Conservation (phyloP, 495 filamentous ascomycete species). For the Parathielavia hyrcaniae region DNA sequence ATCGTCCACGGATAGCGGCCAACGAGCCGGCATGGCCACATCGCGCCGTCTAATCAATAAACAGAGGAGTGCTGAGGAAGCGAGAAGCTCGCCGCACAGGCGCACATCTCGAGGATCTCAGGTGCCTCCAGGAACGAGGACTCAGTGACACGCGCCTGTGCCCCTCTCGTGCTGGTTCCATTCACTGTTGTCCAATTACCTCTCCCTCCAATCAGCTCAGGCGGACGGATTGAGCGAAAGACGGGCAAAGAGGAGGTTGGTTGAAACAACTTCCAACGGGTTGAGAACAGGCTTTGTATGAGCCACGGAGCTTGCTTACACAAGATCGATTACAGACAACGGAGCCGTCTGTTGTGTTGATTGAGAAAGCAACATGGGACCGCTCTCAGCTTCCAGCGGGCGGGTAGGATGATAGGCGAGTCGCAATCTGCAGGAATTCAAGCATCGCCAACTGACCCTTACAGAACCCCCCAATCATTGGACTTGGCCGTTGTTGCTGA, state of each 20-base stretch:
- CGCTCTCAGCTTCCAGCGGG: neutral
- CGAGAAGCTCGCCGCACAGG: neutral
- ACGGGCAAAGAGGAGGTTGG: neutral
- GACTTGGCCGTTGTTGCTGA: no score
- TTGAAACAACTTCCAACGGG: neutral
- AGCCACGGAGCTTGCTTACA: neutral
- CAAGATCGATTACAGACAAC: neutral
- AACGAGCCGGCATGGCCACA: no score
- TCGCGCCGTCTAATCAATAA: neutral
- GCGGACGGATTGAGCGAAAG: neutral
- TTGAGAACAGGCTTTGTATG: neutral
- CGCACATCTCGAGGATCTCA: conserved; percentile 1
- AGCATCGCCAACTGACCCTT: neutral
- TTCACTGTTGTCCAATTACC: neutral
- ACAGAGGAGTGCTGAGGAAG: neutral
- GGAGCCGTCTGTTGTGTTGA: neutral
- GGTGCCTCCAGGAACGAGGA: conserved; percentile 1
- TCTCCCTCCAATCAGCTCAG: neutral
- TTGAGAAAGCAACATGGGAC: neutral
- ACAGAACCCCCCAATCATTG: no score
- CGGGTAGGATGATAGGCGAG: neutral
- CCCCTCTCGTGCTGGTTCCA: conserved; percentile 1
- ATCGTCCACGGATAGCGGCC: neutral
- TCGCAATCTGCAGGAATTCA: conserved; percentile 7
- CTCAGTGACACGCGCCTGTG: neutral